phyloP scores from a whole-genome alignment of 2,329 filamentous ascomycete genomes.

The Periglandula ipomoeae region DNA sequence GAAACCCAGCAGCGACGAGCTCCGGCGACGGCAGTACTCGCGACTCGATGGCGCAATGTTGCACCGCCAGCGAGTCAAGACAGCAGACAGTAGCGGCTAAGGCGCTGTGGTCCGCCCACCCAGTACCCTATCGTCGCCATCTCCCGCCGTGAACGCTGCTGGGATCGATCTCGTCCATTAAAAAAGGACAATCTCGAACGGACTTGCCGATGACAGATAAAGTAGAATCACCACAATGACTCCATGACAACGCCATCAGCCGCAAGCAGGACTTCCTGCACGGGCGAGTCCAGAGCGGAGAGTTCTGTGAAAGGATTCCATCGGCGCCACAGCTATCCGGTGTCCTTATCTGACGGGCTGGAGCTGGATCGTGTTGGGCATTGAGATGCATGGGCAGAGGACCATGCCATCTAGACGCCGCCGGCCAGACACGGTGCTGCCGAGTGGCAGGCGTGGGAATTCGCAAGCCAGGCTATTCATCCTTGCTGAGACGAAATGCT shows the following conservation, averaged over 20 bases:
- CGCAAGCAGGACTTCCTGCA: background rate
- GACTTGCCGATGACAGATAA: conserved; percentile 1
- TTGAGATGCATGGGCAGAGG: background rate
- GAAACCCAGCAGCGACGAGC: background rate
- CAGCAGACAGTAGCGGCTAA: background rate
- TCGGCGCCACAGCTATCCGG: background rate
- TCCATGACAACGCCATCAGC: background rate
- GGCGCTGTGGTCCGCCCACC: background rate
- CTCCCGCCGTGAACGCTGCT: background rate
- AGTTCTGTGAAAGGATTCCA: background rate
- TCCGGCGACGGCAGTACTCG: background rate
- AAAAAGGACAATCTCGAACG: background rate
- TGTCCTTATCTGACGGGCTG: background rate
- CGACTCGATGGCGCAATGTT: conserved; percentile 1
- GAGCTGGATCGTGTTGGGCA: background rate
- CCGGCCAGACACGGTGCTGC: background rate
- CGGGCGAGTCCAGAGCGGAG: background rate
- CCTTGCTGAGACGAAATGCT: too few relatives aligned
- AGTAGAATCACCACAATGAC: background rate
- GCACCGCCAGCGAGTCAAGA: conserved; percentile 2
- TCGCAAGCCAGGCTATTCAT: too few relatives aligned
- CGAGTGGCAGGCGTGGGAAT: background rate
- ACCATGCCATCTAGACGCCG: background rate
- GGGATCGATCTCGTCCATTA: background rate
- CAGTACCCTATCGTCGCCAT: background rate